Evolutionary conservation across 306 rosid species (phyloP).

Genomic region (Gillenia trifoliata): DNA sequence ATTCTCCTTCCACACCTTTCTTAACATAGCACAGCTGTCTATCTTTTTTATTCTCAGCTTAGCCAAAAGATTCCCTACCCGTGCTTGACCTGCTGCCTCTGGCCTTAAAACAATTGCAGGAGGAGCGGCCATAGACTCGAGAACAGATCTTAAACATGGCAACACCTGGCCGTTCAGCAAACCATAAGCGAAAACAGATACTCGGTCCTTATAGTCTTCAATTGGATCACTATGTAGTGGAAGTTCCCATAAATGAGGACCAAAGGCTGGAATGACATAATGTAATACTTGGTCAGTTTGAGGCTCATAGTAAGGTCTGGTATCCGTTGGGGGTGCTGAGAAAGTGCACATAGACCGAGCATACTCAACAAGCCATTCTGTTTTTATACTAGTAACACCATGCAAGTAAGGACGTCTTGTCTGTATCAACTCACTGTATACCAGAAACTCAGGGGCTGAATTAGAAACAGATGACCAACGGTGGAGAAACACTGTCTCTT

Average conservation of each 20-base stretch:
- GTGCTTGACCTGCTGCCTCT: slow-evolving; percentile 68
- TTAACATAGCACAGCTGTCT: slow-evolving; percentile 47
- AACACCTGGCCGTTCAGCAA: slow-evolving; percentile 88
- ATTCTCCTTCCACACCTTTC: slow-evolving; percentile 67
- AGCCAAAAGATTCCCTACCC: slow-evolving; percentile 67
- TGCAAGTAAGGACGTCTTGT: slow-evolving; percentile 86
- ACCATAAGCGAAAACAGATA: slow-evolving; percentile 62
- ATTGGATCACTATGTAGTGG: slow-evolving; percentile 51
- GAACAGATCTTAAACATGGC: slow-evolving; percentile 54
- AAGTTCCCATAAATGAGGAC: slow-evolving; percentile 82
- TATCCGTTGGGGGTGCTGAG: slow-evolving; percentile 54
- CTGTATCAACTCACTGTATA: slow-evolving; percentile 74
- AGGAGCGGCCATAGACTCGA: slow-evolving; percentile 62
- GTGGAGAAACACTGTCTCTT: slow-evolving; percentile 69
- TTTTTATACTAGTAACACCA: slow-evolving; percentile 67
- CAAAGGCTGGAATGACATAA: slow-evolving; percentile 62
- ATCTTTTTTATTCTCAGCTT: slow-evolving; percentile 43
- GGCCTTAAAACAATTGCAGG: slow-evolving; percentile 68
- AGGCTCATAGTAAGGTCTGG: slow-evolving; percentile 65
- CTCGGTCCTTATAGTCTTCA: slow-evolving; percentile 26
- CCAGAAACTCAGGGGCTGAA: slow-evolving; percentile 76
- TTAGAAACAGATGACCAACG: slow-evolving; percentile 60
- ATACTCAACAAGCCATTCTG: slow-evolving; percentile 82
- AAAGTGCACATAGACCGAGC: slow-evolving; percentile 65
- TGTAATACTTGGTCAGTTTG: slow-evolving; percentile 54